Evolutionary conservation across 371 early-diverging fungal species (phyloP).

Genomic region (Blakeslea trispora): DNA sequence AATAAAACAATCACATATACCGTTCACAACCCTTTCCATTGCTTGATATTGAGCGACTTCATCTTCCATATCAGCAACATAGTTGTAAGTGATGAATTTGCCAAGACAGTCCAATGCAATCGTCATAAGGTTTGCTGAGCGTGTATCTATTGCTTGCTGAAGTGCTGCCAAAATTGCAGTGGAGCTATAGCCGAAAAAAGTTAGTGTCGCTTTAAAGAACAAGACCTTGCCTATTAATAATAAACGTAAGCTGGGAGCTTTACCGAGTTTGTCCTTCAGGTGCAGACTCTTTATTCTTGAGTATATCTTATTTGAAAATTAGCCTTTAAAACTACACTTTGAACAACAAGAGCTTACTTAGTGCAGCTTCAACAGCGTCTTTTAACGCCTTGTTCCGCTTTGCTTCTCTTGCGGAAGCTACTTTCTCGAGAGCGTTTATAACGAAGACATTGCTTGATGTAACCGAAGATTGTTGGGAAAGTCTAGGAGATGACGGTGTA

Average conservation of each 20-base stretch:
- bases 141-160: conserved; percentile 60
- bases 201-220: background rate
- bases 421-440: conserved; percentile 66
- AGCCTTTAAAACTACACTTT: background rate
- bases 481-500: conserved; percentile 29
- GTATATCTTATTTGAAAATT: conserved; percentile 24
- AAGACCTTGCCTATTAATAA: background rate
- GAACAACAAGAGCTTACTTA: conserved; percentile 31
- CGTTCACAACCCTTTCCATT: conserved; percentile 59
- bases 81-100: conserved; percentile 76
- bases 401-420: conserved; percentile 54
- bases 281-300: conserved; percentile 42
- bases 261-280: conserved; percentile 48
- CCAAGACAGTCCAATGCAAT: conserved; percentile 71
- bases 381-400: conserved; percentile 56
- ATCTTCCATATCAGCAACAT: conserved; percentile 57
- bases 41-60: conserved; percentile 45
- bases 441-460: conserved; percentile 63
- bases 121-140: conserved; percentile 54
- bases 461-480: conserved; percentile 26
- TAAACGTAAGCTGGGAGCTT: no score
- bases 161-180: conserved; percentile 60
- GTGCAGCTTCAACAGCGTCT: conserved; percentile 46
- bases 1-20: conserved; percentile 60
- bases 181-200: conserved; percentile 31